Evolutionary conservation across 345 rosid species (phyloP), one percentile per base, ranked within the genome.

Genomic region (Arabis hirsuta): DNA sequence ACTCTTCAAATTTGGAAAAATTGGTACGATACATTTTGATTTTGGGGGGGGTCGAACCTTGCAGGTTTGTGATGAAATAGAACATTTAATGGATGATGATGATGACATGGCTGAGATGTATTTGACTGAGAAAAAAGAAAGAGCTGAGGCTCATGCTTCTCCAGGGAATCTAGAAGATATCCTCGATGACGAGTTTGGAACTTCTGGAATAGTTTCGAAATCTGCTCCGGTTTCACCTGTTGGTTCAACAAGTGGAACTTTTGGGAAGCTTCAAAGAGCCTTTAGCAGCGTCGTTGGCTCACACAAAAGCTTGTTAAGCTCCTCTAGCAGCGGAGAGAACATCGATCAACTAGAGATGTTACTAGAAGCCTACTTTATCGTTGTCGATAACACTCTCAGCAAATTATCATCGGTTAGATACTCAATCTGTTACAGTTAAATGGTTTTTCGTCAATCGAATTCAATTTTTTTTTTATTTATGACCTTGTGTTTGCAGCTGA

Each of bases 61-160:
- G 1, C 81, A 94, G 98, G 96, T 91, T 39, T 87, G 82, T 16
- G 96, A 94, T 83, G 97, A 94, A 76, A 88, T 91, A 75, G 98
- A 94, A 71, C 97, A 91, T 80, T 86, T 94, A 53, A 91, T 91
- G 97, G 97, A 94, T 71, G 98, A 94, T 81, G 99, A 95, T 65
- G 95, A 87, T 48, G 99, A 95, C 77, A 95, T 95, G 99, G 99
- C 97, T 74, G 96, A 88, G 84, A 91, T 95, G 99, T 85, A 95
- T 76, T 88, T 95, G 48, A 91, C 99, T 0, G 97, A 95, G 82
- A 95, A 95, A 78, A 95, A 87, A 76, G 84, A 76, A 77, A 85
- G 85, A 77, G 73, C 64, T 24, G 96, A 94, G 76, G 89, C 84
- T 81, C 83, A 80, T 81, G 82, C 82, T 41, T 66, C 82, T 41